Conservation (phyloP, 2,329 filamentous ascomycete species). For the Chaetothyriales sp. region DNA sequence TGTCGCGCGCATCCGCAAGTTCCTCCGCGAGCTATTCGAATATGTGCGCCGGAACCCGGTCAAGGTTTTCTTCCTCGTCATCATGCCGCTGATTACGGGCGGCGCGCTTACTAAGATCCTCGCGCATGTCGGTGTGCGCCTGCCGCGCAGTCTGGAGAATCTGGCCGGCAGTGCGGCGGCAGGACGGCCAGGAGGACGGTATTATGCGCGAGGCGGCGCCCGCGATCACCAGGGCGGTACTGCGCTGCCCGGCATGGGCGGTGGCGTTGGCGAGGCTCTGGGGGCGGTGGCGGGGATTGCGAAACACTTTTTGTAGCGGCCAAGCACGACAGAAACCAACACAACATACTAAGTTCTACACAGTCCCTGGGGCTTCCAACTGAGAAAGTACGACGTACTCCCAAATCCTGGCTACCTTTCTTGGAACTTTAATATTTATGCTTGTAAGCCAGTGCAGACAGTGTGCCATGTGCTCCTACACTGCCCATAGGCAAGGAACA, state of each 20-base stretch:
- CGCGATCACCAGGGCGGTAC: conserved; percentile 18
- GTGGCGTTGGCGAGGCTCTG: conserved; percentile 32
- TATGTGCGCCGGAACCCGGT: conserved; percentile 73
- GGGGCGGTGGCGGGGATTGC: conserved; percentile 38
- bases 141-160: conserved; percentile 48
- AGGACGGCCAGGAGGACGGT: conserved; percentile 1
- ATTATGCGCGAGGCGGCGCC: conserved; percentile 22
- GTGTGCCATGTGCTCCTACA: too few species aligned
- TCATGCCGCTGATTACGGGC: conserved; percentile 76
- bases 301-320: conserved; percentile 36
- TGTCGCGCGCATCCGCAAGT: conserved; percentile 60
- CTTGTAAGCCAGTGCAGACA: too few species aligned
- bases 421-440: too few species aligned
- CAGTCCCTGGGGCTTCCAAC: too few species aligned
- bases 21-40: conserved; percentile 65
- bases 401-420: too few species aligned
- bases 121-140: conserved; percentile 61
- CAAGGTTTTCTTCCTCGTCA: conserved; percentile 74
- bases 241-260: conserved; percentile 15
- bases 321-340: background rate
- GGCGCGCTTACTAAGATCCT: conserved; percentile 69
- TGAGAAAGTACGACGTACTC: too few species aligned
- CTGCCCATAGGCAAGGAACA: too few species aligned
- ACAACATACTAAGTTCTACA: background rate
- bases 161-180: conserved; percentile 22